phyloP scores from a whole-genome alignment of 1,284 basidiomycete species.

The Schizophyllum amplum region DNA sequence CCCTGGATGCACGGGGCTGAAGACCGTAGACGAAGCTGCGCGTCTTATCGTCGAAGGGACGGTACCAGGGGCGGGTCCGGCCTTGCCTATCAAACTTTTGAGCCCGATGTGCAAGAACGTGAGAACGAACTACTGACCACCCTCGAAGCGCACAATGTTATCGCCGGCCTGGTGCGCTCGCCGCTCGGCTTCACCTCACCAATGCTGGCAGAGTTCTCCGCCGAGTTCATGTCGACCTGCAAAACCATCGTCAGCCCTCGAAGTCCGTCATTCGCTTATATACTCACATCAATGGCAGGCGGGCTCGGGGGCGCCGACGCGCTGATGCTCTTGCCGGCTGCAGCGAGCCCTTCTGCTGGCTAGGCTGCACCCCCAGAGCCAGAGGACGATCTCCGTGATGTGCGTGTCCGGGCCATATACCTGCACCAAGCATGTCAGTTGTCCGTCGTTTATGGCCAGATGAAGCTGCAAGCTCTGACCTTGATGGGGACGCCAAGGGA shows the following conservation, averaged over 20 bases:
- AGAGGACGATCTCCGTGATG: slow-evolving; percentile 99
- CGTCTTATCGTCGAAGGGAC: slow-evolving; percentile 88
- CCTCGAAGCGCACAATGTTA: slow-evolving; percentile 83
- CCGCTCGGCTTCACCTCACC: slow-evolving; percentile 79
- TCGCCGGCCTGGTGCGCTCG: slow-evolving; percentile 81
- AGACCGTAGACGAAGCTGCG: slow-evolving; percentile 97
- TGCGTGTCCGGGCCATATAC: slow-evolving; percentile 98
- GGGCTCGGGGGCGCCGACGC: slow-evolving; percentile 2
- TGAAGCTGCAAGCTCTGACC: not conserved
- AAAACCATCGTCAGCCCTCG: no score
- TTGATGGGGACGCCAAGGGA: slow-evolving; percentile 95
- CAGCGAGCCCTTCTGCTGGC: slow-evolving; percentile 6
- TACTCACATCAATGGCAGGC: slow-evolving; percentile 8
- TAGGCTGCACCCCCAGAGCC: slow-evolving; percentile 76
- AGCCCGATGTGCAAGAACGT: no score
- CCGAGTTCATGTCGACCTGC: slow-evolving; percentile 21
- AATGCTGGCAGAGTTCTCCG: slow-evolving; percentile 32
- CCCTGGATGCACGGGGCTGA: slow-evolving; percentile 98
- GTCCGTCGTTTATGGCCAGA: not conserved
- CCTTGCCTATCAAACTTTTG: no score
- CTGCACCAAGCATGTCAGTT: not conserved
- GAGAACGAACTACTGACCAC: no score
- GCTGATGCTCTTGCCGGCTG: slow-evolving; percentile 7
- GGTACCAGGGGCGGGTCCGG: slow-evolving; percentile 64
- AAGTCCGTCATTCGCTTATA: no score